Evolutionary conservation across 1,284 basidiomycete genomes (phyloP).

Genomic region (Rhizopogon hawkerae): DNA sequence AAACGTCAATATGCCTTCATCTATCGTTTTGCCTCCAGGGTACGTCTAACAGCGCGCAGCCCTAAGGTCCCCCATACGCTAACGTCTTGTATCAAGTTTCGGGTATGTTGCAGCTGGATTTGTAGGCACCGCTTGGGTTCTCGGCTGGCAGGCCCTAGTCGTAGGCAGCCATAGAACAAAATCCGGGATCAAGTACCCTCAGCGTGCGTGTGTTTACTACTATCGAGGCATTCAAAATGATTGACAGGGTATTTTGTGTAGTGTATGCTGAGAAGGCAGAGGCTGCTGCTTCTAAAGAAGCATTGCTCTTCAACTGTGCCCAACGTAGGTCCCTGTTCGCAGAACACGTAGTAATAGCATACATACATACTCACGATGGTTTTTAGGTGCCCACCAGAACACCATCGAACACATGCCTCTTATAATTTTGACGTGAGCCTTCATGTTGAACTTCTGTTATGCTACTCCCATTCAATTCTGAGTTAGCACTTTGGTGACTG

Average conservation of each 20-base stretch:
- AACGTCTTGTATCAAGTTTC: conserved; percentile 9
- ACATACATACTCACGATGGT: conserved; percentile 12
- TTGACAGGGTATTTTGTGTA: conserved; percentile 7
- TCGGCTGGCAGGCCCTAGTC: conserved; percentile 19
- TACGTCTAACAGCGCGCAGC: conserved; percentile 1
- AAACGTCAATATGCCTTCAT: conserved; percentile 8
- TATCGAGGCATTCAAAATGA: not conserved
- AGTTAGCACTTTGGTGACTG: conserved; percentile 25
- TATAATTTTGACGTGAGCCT: conserved; percentile 11
- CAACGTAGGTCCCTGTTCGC: conserved; percentile 22
- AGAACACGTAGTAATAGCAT: conserved; percentile 12
- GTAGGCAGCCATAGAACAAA: conserved; percentile 24
- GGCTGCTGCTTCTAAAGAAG: conserved; percentile 22
- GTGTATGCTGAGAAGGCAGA: conserved; percentile 35
- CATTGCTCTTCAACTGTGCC: conserved; percentile 30
- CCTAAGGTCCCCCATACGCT: not conserved
- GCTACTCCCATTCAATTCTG: not conserved
- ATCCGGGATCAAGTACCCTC: conserved; percentile 28
- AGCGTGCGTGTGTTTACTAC: conserved; percentile 13
- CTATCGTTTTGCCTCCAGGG: conserved; percentile 11
- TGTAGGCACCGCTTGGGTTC: conserved; percentile 16
- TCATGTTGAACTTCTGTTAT: not conserved
- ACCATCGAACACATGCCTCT: conserved; percentile 30
- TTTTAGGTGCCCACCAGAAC: conserved; percentile 31
- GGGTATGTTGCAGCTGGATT: conserved; percentile 18